Evolutionary conservation across 2,329 filamentous ascomycete species (phyloP).

Genomic region (Aspergillus quadrilineatus): DNA sequence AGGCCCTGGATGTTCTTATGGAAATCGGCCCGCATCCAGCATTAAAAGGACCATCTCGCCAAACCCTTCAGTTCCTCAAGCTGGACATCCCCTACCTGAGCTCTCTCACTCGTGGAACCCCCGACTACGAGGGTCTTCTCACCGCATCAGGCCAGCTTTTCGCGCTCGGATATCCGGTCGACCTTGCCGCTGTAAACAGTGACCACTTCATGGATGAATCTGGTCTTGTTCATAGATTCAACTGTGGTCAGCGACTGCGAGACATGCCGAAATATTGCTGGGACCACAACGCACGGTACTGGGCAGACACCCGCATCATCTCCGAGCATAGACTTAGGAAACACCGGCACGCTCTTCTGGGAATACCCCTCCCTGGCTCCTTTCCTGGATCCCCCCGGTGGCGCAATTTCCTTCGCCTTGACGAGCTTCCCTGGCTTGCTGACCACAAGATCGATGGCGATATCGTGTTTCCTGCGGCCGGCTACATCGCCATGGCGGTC

Average conservation of each 20-base stretch:
- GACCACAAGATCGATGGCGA: conserved; percentile 41
- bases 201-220: too few relatives aligned
- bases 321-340: background rate
- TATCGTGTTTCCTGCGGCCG: conserved; percentile 47
- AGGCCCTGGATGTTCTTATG: conserved; percentile 11
- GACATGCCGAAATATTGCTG: background rate
- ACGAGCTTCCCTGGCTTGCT: conserved; percentile 7
- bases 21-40: conserved; percentile 41
- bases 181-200: background rate
- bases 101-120: background rate
- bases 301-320: background rate
- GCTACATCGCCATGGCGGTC: conserved; percentile 45
- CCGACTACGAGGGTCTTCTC: background rate
- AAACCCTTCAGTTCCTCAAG: conserved; percentile 15
- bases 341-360: conserved; percentile 29
- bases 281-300: background rate
- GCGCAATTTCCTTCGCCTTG: conserved; percentile 34
- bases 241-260: background rate
- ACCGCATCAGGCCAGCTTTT: background rate
- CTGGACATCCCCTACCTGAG: background rate
- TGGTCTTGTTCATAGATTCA: too few relatives aligned
- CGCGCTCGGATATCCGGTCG: background rate
- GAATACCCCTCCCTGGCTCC: conserved; percentile 30
- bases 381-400: conserved; percentile 38
- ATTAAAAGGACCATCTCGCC: conserved; percentile 30